Base-by-base conservation (phyloP, 1,139 yeast species). In the Nakaseomyces sp. region DNA sequence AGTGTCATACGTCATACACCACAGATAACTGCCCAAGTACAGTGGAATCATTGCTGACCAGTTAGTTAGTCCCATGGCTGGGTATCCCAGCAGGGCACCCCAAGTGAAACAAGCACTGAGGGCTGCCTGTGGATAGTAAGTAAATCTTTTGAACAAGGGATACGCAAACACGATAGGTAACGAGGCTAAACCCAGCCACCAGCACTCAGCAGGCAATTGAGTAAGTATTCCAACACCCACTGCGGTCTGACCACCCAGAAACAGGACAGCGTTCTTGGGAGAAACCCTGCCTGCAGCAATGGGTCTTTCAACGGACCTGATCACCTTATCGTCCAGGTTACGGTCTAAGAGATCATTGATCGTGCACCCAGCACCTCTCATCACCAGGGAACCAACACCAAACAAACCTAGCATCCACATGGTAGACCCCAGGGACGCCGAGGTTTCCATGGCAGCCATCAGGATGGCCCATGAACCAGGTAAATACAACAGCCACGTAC, bases 351-450 rank as follows among this genome's bases (percentile, higher is more conserved):
- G 70, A 63, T 93, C 99, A 58, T 93, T 93, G 46, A 93, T 81
- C 1, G 95, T 89, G 61, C 99, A 93, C 0, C 98, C 99, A 1
- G 96, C 97, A 32, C 97, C 96, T 64, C 99, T 76, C 96, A 93
- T 91, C 13, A 89, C 72, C 33, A 89, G 59, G 0, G 97, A 77
- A 10, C 99, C 99, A 3, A 81, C 69, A 1, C 91, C 79, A 58
- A 89, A 91, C 22, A 89, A 67, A 0, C 72, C 70, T 32, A 82
- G 60, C 53, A 81, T 83, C 51, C 73, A 71, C 0, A 73, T 48
- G 0, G 89, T 78, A 1, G 80, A 73, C 0, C 76, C 55, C 3
- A 85, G 44, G 0, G 96, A 81, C 0, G 95, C 95, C 1, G 74
- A 65, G 0, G 82, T 66, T 50, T 80, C 71, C 52, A 73, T 81